These are phyloP conservation scores for Fusarium ramigenum DNA, from an alignment of 2,329 filamentous ascomycete species.

Conservation along the genomic window DNA sequence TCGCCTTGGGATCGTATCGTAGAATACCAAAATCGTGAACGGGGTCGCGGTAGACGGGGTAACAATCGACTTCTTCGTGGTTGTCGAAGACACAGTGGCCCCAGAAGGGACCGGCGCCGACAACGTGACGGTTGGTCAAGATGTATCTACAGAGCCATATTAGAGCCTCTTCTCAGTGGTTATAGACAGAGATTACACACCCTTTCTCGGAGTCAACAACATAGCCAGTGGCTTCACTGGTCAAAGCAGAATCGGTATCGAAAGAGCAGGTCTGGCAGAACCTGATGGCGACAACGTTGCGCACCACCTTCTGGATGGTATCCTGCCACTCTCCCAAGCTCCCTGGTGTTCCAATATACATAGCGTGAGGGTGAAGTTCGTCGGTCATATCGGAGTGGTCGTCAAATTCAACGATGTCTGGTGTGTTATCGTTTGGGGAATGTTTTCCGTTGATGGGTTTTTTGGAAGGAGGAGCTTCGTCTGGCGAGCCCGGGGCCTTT, in stretches of 20 bases:
- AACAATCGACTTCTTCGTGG: slow-evolving; percentile 95
- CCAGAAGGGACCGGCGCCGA: slow-evolving; percentile 95
- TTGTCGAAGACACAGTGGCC: slow-evolving; percentile 99
- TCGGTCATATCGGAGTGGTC: slow-evolving; percentile 56
- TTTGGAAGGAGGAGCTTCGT: slow-evolving; percentile 49
- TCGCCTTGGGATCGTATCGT: slow-evolving; percentile 92
- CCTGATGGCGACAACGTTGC: slow-evolving; percentile 97
- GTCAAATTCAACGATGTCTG: slow-evolving; percentile 54
- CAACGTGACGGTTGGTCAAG: slow-evolving; percentile 90
- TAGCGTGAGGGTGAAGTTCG: slow-evolving; percentile 48
- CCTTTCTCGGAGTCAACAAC: slow-evolving; percentile 95
- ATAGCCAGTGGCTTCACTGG: slow-evolving; percentile 96
- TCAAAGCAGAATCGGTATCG: slow-evolving; percentile 93
- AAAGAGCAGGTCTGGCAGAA: slow-evolving; percentile 99
- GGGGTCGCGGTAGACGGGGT: slow-evolving; percentile 96
- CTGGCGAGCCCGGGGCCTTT: slow-evolving; percentile 58
- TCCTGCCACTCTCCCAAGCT: slow-evolving; percentile 82
- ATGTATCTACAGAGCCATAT: slow-evolving; percentile 66
- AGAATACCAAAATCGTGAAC: slow-evolving; percentile 99
- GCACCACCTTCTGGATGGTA: slow-evolving; percentile 92
- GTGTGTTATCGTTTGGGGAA: slow-evolving; percentile 61
- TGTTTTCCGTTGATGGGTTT: slow-evolving; percentile 57
- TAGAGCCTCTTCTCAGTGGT: background rate
- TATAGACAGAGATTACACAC: slow-evolving; percentile 53
- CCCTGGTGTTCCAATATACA: slow-evolving; percentile 51